Evolutionary conservation across 257 asterid genomes (phyloP).

Genomic region (Linderniella brevidens): DNA sequence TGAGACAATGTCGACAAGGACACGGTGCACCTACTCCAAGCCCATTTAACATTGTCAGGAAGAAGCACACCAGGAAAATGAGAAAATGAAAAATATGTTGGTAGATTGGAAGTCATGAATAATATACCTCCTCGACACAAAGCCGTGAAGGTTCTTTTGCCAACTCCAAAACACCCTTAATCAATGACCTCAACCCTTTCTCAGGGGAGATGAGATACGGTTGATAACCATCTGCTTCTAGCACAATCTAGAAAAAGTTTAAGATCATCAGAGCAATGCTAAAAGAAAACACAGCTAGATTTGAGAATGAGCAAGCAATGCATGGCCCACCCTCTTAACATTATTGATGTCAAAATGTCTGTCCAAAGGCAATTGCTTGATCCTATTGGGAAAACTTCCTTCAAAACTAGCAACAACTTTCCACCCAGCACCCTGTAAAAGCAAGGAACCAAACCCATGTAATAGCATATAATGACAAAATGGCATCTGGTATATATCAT

Average conservation of each 20-base stretch:
- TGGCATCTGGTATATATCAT: background rate
- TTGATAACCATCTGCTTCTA: constrained; percentile 87
- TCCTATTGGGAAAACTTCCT: constrained; percentile 91
- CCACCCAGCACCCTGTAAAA: constrained; percentile 88
- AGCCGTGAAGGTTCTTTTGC: constrained; percentile 87
- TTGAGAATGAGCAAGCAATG: background rate
- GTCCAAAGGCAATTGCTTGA: constrained; percentile 90
- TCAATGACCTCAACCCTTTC: constrained; percentile 72
- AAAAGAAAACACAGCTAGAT: too few species aligned
- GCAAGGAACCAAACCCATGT: constrained; percentile 4
- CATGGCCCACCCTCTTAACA: constrained; percentile 50
- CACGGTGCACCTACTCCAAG: constrained; percentile 61
- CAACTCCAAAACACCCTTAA: constrained; percentile 59
- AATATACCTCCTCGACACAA: constrained; percentile 72
- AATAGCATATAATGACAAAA: constrained; percentile 3
- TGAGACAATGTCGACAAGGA: constrained; percentile 59
- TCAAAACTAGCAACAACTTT: constrained; percentile 97
- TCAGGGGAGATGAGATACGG: constrained; percentile 76
- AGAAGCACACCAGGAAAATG: background rate
- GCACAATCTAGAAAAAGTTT: constrained; percentile 38
- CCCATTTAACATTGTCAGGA: background rate
- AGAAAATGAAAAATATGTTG: too few species aligned
- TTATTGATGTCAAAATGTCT: constrained; percentile 73
- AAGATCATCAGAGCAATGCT: too few species aligned
- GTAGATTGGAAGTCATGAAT: too few species aligned